Percentiles rank a stretch among this genome's conserved stretches.
phyloP scores from a whole-genome alignment of 139 green algal genomes.

The Tetradesmus obliquus region DNA sequence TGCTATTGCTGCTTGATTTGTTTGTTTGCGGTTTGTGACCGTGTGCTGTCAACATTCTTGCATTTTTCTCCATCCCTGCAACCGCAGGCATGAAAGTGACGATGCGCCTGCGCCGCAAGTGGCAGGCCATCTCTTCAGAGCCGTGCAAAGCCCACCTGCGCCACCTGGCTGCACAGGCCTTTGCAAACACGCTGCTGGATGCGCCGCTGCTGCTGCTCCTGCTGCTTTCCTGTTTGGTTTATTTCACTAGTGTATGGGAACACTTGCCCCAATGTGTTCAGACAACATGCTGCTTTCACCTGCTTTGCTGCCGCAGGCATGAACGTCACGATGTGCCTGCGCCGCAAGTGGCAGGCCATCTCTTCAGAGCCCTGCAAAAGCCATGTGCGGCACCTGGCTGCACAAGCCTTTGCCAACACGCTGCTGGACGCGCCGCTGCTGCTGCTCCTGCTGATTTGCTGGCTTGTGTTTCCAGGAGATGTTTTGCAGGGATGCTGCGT shows the following conservation, averaged over 20 bases:
- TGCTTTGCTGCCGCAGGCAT: background rate
- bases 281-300: too few relatives aligned
- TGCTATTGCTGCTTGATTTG: too few relatives aligned
- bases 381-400: background rate
- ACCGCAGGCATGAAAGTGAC: conserved; percentile 29
- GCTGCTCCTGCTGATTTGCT: background rate
- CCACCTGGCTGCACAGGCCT: background rate
- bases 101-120: conserved; percentile 46
- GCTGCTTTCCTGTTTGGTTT: too few relatives aligned
- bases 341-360: conserved; percentile 28
- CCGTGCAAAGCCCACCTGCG: conserved; percentile 36
- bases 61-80: too few relatives aligned
- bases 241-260: too few relatives aligned
- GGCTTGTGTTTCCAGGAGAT: too few relatives aligned
- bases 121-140: conserved; percentile 16
- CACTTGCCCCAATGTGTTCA: too few relatives aligned
- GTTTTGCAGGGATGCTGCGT: too few relatives aligned
- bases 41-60: too few relatives aligned
- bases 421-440: conserved; percentile 14
- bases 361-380: conserved; percentile 26
- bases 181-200: conserved; percentile 22
- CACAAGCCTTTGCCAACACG: background rate
- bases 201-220: background rate
- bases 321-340: conserved; percentile 49
- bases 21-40: too few relatives aligned